A percentile compares a stretch with the other conserved stretches of the same genome.
These are phyloP conservation scores for Sicyos edulis DNA, from an alignment of 306 rosid genomes.

Conservation along the genomic window DNA sequence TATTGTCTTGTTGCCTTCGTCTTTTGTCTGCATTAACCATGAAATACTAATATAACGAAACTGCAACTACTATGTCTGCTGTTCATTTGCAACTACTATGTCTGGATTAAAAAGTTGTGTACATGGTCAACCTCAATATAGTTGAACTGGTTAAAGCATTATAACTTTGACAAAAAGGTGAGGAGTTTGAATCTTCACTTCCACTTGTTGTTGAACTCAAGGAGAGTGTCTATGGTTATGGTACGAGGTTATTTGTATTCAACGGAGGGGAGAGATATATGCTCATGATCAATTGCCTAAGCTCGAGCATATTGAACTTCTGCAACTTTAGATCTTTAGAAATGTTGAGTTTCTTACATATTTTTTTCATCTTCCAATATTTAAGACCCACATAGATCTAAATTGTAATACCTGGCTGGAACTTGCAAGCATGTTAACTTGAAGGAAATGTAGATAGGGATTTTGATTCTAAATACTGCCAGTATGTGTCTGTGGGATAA, in stretches of 20 bases:
- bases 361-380: slow-evolving; percentile 5
- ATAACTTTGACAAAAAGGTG: neutral
- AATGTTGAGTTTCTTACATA: slow-evolving; percentile 13
- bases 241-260: neutral
- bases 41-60: neutral
- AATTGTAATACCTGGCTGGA: neutral
- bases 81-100: slow-evolving; percentile 4
- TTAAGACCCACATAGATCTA: neutral
- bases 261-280: neutral
- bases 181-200: neutral
- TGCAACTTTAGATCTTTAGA: neutral
- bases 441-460: neutral
- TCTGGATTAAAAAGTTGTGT: slow-evolving; percentile 1
- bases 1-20: neutral
- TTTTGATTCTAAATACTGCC: neutral
- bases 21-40: neutral
- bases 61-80: neutral
- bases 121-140: neutral
- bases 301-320: neutral
- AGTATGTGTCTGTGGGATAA: slow-evolving; percentile 2
- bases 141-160: neutral
- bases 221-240: neutral
- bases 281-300: neutral
- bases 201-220: neutral
- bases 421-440: slow-evolving; percentile 4